Base-by-base conservation (phyloP, 768 basidiomycete genomes). In the Lentinula detonsa region DNA sequence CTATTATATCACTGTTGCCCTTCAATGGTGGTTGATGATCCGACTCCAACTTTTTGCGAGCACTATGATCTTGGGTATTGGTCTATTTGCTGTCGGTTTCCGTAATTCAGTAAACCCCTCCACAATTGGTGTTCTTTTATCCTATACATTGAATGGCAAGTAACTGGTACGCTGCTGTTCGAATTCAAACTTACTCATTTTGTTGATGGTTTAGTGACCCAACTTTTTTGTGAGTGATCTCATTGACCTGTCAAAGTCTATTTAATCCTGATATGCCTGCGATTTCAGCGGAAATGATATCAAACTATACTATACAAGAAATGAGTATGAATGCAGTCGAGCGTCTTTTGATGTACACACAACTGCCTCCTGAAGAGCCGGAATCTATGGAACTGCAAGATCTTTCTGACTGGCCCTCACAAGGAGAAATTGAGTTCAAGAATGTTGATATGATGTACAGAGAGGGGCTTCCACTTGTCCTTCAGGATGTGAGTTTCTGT, bases 301-400 rank as follows among this genome's bases (percentile, higher is more conserved):
- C 79, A 1, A 74, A 77, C 34, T 86, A 83, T 65, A 84, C 86
- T 4, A 75, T 78, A 63, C 85, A 81, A 63, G 86, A 87, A 67
- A 84, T 87, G 69, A 85, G 85, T 66, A 88, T 89, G 82, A 88
- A 89, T 65, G 82, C 85, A 0, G 86, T 86, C 6, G 88, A 90
- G 66, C 80, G 89, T 18, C 76, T 90, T 3, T 72, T 86, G n/a
- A 81, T 87, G 54, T 92, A 90, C 71, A 78, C 81, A 9, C 78
- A 86, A 46, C 77, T 94, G 3, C 76, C 77, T 1, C 63, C 78
- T 0, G 90, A 91, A 68, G 85, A 54, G 23, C 82, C 8, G 73
- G 66, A n/a, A 59, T 71, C 1, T 70, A 69, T 3, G 78, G 73
- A 15, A 69, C 76, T 1, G 68, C 77, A 23, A 83, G 85, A 59